phyloP scores from a whole-genome alignment of 2,329 filamentous ascomycete species.

The Arthrobotrys megalospora region DNA sequence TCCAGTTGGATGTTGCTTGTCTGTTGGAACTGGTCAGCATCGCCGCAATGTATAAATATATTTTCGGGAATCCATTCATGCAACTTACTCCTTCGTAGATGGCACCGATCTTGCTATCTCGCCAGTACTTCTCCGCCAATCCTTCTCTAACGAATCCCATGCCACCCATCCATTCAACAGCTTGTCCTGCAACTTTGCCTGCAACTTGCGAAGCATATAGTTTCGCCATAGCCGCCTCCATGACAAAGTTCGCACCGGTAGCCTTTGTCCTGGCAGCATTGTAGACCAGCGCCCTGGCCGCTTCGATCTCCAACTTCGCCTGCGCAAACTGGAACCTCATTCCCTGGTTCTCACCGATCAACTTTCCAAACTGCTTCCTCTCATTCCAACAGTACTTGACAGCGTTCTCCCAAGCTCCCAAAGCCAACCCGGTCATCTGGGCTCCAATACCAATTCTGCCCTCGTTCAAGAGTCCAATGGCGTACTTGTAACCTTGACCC shows the following conservation, averaged over 20 bases:
- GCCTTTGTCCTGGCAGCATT: constrained; percentile 99
- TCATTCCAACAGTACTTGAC: constrained; percentile 98
- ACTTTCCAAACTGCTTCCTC: constrained; percentile 93
- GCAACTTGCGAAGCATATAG: constrained; percentile 94
- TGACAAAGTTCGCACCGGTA: constrained; percentile 88
- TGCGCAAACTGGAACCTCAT: constrained; percentile 99
- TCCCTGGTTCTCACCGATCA: constrained; percentile 96
- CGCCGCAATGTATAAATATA: constrained; percentile 59
- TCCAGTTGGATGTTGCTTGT: constrained; percentile 78
- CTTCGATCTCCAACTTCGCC: constrained; percentile 92
- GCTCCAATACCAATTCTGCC: constrained; percentile 97
- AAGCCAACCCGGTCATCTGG: constrained; percentile 96
- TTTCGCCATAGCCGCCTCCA: constrained; percentile 98
- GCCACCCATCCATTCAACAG: constrained; percentile 99
- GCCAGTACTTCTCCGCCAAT: constrained; percentile 96
- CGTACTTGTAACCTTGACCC: constrained; percentile 97
- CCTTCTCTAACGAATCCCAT: constrained; percentile 99
- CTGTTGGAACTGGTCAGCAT: constrained; percentile 29
- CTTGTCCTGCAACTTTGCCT: constrained; percentile 84
- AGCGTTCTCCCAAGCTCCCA: constrained; percentile 96
- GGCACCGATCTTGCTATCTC: constrained; percentile 97
- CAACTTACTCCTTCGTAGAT: constrained; percentile 87
- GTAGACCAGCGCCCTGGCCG: constrained; percentile 91
- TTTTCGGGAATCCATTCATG: constrained; percentile 48
- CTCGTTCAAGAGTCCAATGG: constrained; percentile 93